Evolutionary conservation across 108 stramenopile genomes (phyloP).

Genomic region (Skeletonema marinoi): DNA sequence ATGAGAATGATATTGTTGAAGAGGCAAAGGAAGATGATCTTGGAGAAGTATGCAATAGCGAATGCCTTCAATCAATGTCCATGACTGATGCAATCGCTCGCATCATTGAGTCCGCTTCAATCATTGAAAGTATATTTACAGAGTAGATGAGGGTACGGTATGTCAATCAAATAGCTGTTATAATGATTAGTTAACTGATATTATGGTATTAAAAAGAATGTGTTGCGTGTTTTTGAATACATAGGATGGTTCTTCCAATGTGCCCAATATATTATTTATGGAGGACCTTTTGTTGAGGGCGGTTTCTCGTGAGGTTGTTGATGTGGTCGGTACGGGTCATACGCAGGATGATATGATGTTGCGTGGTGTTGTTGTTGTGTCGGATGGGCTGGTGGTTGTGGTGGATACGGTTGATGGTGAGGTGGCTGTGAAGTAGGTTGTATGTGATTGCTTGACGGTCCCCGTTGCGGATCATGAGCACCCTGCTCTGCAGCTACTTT

Average conservation of each 20-base stretch:
- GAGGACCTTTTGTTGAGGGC: neutral
- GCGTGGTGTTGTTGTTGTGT: neutral
- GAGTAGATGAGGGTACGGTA: neutral
- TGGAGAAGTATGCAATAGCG: neutral
- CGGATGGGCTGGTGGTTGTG: neutral
- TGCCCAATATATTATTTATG: slow-evolving; percentile 1
- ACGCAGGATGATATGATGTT: neutral
- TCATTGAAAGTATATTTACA: neutral
- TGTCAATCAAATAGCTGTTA: neutral
- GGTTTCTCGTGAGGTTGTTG: neutral
- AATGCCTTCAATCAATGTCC: neutral
- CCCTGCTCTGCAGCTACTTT: neutral
- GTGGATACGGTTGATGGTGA: neutral
- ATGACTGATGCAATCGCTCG: neutral
- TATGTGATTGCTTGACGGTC: slow-evolving; percentile 2
- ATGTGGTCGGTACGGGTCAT: neutral
- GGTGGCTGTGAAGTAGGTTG: slow-evolving; percentile 4
- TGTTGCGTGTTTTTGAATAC: neutral
- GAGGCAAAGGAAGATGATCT: neutral
- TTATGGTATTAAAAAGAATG: neutral
- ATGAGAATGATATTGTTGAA: neutral
- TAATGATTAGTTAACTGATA: neutral
- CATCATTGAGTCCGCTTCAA: neutral
- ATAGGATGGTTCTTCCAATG: neutral
- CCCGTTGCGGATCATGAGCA: slow-evolving; percentile 2